These are phyloP conservation scores for Lichtheimia hyalospora DNA, from an alignment of 371 early-diverging fungal species.

Conservation along the genomic window DNA sequence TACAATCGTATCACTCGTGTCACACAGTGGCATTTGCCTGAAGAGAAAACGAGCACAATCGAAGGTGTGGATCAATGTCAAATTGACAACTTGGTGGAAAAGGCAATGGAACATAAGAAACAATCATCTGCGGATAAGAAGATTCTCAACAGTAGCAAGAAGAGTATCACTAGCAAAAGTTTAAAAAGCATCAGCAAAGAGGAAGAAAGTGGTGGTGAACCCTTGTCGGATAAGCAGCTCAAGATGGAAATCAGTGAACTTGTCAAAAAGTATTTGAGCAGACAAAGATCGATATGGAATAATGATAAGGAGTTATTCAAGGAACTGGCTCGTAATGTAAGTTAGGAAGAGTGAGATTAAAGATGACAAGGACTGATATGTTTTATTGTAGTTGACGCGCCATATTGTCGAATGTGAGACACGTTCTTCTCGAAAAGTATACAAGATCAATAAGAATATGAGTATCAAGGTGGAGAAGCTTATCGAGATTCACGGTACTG, in stretches of 20 bases:
- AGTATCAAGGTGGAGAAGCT: slow-evolving; percentile 46
- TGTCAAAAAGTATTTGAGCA: slow-evolving; percentile 39
- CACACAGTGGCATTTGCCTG: slow-evolving; percentile 48
- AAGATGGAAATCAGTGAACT: slow-evolving; percentile 46
- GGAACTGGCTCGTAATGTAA: slow-evolving; percentile 50
- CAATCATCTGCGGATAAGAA: too few relatives aligned
- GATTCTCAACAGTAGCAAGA: slow-evolving; percentile 17
- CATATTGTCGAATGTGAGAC: slow-evolving; percentile 48
- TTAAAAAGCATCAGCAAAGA: slow-evolving; percentile 6
- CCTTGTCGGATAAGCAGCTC: slow-evolving; percentile 33
- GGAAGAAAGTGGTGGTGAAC: slow-evolving; percentile 7
- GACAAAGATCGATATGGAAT: slow-evolving; percentile 37
- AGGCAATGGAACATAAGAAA: slow-evolving; percentile 7
- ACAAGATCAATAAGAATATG: slow-evolving; percentile 25
- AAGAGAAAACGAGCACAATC: slow-evolving; percentile 28
- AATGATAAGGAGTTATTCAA: slow-evolving; percentile 51
- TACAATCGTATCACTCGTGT: slow-evolving; percentile 38
- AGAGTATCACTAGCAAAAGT: neutral
- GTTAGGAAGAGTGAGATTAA: neutral
- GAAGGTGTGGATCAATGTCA: slow-evolving; percentile 30
- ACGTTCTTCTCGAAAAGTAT: slow-evolving; percentile 34
- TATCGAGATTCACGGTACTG: slow-evolving; percentile 43
- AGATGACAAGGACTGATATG: neutral
- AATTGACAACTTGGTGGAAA: slow-evolving; percentile 27
- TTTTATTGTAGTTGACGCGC: slow-evolving; percentile 37